phyloP scores from a whole-genome alignment of 2,329 filamentous ascomycete species.

The Tolypocladium endophyticum region DNA sequence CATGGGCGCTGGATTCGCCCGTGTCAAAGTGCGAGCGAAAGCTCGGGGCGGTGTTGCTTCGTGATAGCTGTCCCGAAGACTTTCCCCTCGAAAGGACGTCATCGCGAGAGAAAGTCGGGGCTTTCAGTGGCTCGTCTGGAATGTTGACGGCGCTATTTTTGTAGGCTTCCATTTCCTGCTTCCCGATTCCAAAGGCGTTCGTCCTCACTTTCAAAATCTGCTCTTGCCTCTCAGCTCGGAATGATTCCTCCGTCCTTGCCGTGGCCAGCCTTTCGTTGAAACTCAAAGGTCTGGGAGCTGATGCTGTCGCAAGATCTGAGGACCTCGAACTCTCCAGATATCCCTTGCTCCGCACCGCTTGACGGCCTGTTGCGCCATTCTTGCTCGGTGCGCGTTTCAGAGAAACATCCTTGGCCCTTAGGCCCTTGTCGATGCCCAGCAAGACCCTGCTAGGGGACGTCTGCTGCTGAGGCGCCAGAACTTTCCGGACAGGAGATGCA shows the following conservation, averaged over 20 bases:
- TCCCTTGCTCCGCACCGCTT: conserved; percentile 17
- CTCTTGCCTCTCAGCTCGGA: conserved; percentile 37
- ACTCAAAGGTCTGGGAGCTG: conserved; percentile 33
- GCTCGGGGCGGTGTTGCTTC: conserved; percentile 33
- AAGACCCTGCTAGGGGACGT: conserved; percentile 71
- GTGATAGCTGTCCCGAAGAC: conserved; percentile 19
- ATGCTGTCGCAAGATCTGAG: conserved; percentile 12
- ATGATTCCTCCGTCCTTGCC: conserved; percentile 46
- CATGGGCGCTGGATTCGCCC: conserved; percentile 6
- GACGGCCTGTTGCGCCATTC: conserved; percentile 14
- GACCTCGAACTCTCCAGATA: conserved; percentile 36
- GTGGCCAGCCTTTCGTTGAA: conserved; percentile 84
- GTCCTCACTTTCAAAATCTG: conserved; percentile 43
- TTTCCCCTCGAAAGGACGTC: conserved; percentile 39
- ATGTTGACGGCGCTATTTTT: conserved; percentile 47
- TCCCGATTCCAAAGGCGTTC: conserved; percentile 45
- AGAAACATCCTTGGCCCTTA: conserved; percentile 72
- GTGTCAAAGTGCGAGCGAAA: conserved; percentile 8
- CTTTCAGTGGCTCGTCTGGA: conserved; percentile 33
- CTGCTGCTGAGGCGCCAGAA: conserved; percentile 38
- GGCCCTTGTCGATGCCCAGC: conserved; percentile 82
- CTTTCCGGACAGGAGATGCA: conserved; percentile 56
- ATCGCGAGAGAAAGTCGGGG: conserved; percentile 50
- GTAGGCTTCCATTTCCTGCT: conserved; percentile 48
- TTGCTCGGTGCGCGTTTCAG: conserved; percentile 59